Percentiles rank a stretch among this genome's conserved stretches.
phyloP scores from a whole-genome alignment of 352 stramenopile species.

The Pythium coloratum region DNA sequence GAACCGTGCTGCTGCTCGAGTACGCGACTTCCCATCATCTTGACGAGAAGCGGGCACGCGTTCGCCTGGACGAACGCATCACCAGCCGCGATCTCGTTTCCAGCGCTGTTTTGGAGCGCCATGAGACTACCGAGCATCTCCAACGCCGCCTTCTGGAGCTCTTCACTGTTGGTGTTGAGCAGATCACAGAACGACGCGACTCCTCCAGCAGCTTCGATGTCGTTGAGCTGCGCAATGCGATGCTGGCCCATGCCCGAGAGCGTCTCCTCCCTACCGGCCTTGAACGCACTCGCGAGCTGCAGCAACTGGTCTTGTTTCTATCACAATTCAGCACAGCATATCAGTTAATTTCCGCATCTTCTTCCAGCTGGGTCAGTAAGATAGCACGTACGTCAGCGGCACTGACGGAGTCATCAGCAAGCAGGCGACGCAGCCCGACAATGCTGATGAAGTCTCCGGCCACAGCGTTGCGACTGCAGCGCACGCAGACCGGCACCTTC shows the following conservation, averaged over 20 bases:
- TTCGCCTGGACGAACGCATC: slow-evolving; percentile 70
- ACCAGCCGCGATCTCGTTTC: slow-evolving; percentile 60
- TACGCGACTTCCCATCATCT: slow-evolving; percentile 59
- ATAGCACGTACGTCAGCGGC: slow-evolving; percentile 36
- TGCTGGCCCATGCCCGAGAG: slow-evolving; percentile 66
- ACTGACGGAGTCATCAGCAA: slow-evolving; percentile 43
- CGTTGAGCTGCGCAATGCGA: slow-evolving; percentile 80
- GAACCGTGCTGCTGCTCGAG: slow-evolving; percentile 54
- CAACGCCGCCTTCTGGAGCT: slow-evolving; percentile 54
- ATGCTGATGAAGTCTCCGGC: slow-evolving; percentile 75
- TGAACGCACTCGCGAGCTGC: slow-evolving; percentile 60
- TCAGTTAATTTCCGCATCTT: background rate
- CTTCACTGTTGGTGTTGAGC: slow-evolving; percentile 46
- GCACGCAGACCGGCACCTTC: slow-evolving; percentile 70
- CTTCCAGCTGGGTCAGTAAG: background rate
- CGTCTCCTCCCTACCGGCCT: slow-evolving; percentile 59
- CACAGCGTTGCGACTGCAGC: slow-evolving; percentile 73
- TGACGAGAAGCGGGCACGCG: slow-evolving; percentile 52
- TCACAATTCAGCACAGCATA: slow-evolving; percentile 14
- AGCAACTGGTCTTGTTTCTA: slow-evolving; percentile 71
- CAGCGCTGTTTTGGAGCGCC: slow-evolving; percentile 68
- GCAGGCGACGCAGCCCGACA: slow-evolving; percentile 55
- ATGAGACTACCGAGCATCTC: slow-evolving; percentile 81
- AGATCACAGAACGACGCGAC: slow-evolving; percentile 73
- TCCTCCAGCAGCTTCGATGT: slow-evolving; percentile 78